phyloP scores from a whole-genome alignment of 208 protist genomes.

The Herpetomonas samuelpessoai region DNA sequence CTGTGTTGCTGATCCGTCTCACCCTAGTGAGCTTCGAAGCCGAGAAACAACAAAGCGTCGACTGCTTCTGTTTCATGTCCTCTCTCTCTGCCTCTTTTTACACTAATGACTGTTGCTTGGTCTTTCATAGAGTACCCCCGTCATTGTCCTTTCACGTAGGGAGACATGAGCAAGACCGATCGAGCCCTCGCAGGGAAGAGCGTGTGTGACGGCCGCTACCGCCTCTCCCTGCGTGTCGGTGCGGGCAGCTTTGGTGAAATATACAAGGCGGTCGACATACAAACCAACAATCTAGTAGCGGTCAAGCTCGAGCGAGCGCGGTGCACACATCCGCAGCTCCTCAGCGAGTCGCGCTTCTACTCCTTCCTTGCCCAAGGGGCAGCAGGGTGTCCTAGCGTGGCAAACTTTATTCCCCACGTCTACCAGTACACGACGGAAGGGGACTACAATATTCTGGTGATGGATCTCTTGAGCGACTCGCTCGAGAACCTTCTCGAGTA shows the following conservation, averaged over 20 bases:
- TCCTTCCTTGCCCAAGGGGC: conserved; percentile 98
- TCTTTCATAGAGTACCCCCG: no score
- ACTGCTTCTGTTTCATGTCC: no score
- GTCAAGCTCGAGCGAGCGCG: conserved; percentile 53
- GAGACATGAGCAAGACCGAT: neutral
- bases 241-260: conserved; percentile 98
- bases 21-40: no score
- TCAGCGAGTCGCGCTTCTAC: conserved; percentile 13
- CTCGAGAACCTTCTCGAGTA: conserved; percentile 94
- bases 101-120: no score
- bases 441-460: conserved; percentile 98
- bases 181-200: neutral
- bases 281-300: conserved; percentile 28
- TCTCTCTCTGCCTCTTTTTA: no score
- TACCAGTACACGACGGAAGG: conserved; percentile 84
- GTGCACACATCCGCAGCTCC: conserved; percentile 28
- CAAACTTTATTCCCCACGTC: neutral
- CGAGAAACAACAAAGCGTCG: no score
- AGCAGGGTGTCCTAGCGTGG: conserved; percentile 42
- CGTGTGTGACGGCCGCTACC: conserved; percentile 52
- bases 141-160: no score
- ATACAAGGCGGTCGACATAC: conserved; percentile 70
- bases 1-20: no score
- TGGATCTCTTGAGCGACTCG: conserved; percentile 96
- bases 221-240: conserved; percentile 83